These are phyloP conservation scores for Phylloporus rhodoxanthus DNA, from an alignment of 768 basidiomycete species.

Conservation along the genomic window DNA sequence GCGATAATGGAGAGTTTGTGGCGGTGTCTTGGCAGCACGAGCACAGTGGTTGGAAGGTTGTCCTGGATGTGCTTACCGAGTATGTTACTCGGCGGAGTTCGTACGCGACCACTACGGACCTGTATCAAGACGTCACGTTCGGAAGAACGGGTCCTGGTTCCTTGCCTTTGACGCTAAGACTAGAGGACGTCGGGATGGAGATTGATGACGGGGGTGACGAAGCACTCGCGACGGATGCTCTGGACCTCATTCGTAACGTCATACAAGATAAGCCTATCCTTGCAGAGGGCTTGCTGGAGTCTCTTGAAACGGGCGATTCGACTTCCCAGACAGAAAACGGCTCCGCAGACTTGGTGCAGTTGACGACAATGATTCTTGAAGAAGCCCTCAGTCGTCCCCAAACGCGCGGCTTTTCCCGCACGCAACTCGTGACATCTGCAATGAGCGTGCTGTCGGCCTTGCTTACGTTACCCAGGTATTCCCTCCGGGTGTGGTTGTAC, in stretches of 20 bases:
- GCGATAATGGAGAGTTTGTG: conserved; percentile 56
- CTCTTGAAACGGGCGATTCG: conserved; percentile 42
- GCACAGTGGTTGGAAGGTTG: conserved; percentile 81
- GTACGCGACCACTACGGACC: conserved; percentile 34
- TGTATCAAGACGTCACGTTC: conserved; percentile 51
- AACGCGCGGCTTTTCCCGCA: conserved; percentile 41
- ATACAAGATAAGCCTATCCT: conserved; percentile 65
- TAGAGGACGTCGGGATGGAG: conserved; percentile 73
- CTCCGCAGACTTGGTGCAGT: conserved; percentile 69
- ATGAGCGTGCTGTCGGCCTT: conserved; percentile 78
- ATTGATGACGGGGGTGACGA: conserved; percentile 58
- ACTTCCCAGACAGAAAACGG: conserved; percentile 43
- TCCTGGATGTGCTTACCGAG: conserved; percentile 76
- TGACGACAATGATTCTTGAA: conserved; percentile 77
- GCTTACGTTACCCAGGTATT: conserved; percentile 65
- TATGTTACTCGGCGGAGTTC: conserved; percentile 58
- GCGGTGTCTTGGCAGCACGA: conserved; percentile 77
- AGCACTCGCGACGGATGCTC: conserved; percentile 57
- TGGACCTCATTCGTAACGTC: conserved; percentile 75
- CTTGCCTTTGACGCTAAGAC: conserved; percentile 39
- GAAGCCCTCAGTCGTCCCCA: conserved; percentile 58
- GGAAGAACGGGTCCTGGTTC: conserved; percentile 37
- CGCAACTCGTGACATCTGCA: conserved; percentile 69
- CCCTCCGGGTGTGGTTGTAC: conserved; percentile 85
- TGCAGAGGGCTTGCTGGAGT: conserved; percentile 59